phyloP scores from a whole-genome alignment of 2,329 filamentous ascomycete species.

The Xylariaceae sp. region DNA sequence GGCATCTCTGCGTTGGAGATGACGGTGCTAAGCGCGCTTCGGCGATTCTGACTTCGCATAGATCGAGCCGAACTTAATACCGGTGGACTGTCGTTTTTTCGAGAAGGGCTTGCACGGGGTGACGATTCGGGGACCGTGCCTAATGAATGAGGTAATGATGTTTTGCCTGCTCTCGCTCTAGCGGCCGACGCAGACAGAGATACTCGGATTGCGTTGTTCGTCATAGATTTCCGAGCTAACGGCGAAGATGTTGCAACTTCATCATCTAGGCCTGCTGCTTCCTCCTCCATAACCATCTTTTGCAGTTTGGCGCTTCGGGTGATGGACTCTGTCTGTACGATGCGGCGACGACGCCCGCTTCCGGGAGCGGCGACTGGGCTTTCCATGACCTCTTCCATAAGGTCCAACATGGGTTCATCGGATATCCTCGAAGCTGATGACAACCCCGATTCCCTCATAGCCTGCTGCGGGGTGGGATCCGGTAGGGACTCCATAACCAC shows the following conservation, averaged over 20 bases:
- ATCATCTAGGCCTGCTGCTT: conserved; percentile 26
- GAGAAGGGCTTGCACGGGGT: conserved; percentile 18
- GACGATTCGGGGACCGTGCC: conserved; percentile 21
- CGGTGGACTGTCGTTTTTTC: conserved; percentile 20
- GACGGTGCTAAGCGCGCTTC: conserved; percentile 18
- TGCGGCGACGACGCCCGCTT: conserved; percentile 44
- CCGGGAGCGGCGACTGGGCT: conserved; percentile 51
- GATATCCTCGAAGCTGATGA: conserved; percentile 22
- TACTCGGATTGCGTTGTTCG: conserved; percentile 28
- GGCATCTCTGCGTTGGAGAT: conserved; percentile 18
- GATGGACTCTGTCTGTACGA: conserved; percentile 33
- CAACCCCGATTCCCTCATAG: conserved; percentile 17
- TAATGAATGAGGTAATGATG: conserved; percentile 12
- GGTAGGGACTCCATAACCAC: conserved; percentile 12
- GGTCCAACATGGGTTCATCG: conserved; percentile 13
- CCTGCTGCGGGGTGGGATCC: conserved; percentile 16
- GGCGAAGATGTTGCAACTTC: conserved; percentile 39
- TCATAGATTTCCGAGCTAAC: conserved; percentile 37
- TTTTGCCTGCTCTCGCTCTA: conserved; percentile 21
- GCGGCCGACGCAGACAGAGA: conserved; percentile 30
- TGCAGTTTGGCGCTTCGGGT: conserved; percentile 41
- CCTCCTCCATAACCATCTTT: conserved; percentile 32
- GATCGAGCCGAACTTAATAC: conserved; percentile 24
- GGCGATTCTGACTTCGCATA: conserved; percentile 21
- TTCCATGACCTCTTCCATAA: conserved; percentile 44